Evolutionary conservation across 2,329 filamentous ascomycete species (phyloP).

Genomic region (Cladosporium sp.): DNA sequence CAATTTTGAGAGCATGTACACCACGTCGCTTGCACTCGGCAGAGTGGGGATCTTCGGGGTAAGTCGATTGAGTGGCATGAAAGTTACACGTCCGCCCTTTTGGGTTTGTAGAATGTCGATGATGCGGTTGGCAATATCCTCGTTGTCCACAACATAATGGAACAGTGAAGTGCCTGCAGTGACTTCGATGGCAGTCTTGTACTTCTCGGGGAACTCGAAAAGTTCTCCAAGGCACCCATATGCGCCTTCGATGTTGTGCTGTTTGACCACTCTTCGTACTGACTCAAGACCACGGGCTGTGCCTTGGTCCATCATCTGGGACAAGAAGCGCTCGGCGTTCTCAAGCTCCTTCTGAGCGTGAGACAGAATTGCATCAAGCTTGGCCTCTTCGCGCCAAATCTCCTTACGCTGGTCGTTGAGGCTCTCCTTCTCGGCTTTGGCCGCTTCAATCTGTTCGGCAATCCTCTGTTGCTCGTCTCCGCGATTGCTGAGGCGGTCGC

Average conservation of each 20-base stretch:
- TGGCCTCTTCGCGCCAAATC: conserved; percentile 85
- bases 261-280: conserved; percentile 77
- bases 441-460: conserved; percentile 70
- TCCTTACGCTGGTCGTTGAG: conserved; percentile 84
- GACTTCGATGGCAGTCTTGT: conserved; percentile 86
- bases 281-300: conserved; percentile 85
- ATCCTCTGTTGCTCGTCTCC: conserved; percentile 71
- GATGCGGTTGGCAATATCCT: conserved; percentile 79
- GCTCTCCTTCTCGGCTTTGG: conserved; percentile 75
- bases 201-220: conserved; percentile 80
- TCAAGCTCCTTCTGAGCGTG: conserved; percentile 76
- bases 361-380: conserved; percentile 72
- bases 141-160: conserved; percentile 92
- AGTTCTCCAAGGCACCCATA: conserved; percentile 93
- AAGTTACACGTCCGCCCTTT: conserved; percentile 83
- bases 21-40: conserved; percentile 81
- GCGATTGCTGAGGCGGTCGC: conserved; percentile 74
- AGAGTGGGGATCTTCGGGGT: conserved; percentile 68
- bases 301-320: conserved; percentile 83
- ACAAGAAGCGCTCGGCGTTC: conserved; percentile 73
- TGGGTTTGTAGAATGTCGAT: conserved; percentile 77
- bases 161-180: conserved; percentile 91
- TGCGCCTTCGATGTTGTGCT: conserved; percentile 78
- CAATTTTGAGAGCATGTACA: conserved; percentile 83
- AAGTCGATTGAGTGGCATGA: conserved; percentile 87